Evolutionary conservation across 2,329 filamentous ascomycete genomes (phyloP).

Genomic region (Alternaria postmessia): DNA sequence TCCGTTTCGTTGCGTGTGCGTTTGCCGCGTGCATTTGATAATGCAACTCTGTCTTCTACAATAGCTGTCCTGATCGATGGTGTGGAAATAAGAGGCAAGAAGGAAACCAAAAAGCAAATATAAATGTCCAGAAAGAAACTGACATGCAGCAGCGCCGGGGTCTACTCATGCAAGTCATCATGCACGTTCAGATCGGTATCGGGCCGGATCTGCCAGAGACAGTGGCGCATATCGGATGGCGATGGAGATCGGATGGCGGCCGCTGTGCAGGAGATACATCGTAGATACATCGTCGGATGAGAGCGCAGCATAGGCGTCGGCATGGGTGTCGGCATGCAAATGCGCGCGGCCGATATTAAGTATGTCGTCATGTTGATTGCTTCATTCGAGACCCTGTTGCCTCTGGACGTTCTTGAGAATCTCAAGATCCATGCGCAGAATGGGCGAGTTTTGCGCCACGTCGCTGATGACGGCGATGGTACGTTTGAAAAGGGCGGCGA

Average conservation of each 20-base stretch:
- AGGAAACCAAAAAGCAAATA: conserved; percentile 3
- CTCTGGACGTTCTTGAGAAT: conserved; percentile 66
- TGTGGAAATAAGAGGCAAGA: conserved; percentile 1
- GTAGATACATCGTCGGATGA: conserved; percentile 1
- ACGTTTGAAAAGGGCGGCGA: conserved; percentile 38
- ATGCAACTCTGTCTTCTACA: not conserved
- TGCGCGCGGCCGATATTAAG: not conserved
- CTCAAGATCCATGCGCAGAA: conserved; percentile 74
- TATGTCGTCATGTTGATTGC: conserved; percentile 8
- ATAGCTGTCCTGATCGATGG: not conserved
- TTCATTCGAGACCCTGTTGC: conserved; percentile 26
- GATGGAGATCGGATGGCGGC: conserved; percentile 1
- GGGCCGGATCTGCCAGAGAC: conserved; percentile 4
- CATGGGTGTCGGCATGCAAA: not conserved
- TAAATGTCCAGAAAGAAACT: conserved; percentile 7
- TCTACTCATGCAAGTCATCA: conserved; percentile 17
- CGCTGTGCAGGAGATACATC: not conserved
- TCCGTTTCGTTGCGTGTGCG: conserved; percentile 3
- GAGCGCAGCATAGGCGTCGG: not conserved
- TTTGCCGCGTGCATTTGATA: conserved; percentile 3
- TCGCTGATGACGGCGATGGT: conserved; percentile 80
- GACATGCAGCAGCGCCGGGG: conserved; percentile 7
- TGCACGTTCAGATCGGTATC: conserved; percentile 14
- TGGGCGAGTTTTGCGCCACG: conserved; percentile 76
- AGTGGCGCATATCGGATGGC: conserved; percentile 9